Evolutionary conservation across 1,284 basidiomycete genomes (phyloP), one percentile per base, ranked within the genome.

Genomic region (Trichosporon sp.): DNA sequence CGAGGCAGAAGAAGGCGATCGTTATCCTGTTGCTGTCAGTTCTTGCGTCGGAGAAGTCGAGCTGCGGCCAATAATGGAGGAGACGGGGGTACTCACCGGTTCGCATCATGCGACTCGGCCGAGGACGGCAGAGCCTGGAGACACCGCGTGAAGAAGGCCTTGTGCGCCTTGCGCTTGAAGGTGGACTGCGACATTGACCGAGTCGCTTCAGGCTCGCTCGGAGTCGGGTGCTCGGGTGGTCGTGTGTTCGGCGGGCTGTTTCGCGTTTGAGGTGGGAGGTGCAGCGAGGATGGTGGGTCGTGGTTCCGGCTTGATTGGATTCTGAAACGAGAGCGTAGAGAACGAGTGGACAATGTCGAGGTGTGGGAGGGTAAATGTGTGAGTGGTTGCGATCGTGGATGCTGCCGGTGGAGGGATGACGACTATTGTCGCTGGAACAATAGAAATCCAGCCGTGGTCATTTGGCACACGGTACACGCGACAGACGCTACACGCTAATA

Each of bases 1-100:
- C 91, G 14, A 96, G 85, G 75, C 91, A 92, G 79, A 96, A 96
- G 85, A 92, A 96, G n/a, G 87, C 89, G 61, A 94, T 79, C 1
- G 91, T 92, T 76, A 94, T 85, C 76, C 93, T 94, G 76, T 1
- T 10, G 76, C 2, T 10, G 31, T 59, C 46, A 75, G 65, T 31
- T 26, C 26, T 26, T 26, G 26, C 26, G 26, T 26, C 26, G 26
- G 26, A 26, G 26, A 26, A 26, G 26, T 26, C 26, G 26, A 26
- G 26, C 26, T 26, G 26, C 26, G 26, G 26, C 26, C 26, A 26
- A 26, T 26, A 26, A 26, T 26, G 26, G 26, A 26, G 26, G 26
- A 26, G 26, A 26, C 26, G 26, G 26, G 26, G 16, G 6, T 35
- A 51, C 32, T 26, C 38, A 84, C 84, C 84, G 71, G 70, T 85